A percentile compares a stretch with the other conserved stretches of the same genome.
phyloP scores from a whole-genome alignment of 768 basidiomycete genomes.

The Auricularia auricula-judae region DNA sequence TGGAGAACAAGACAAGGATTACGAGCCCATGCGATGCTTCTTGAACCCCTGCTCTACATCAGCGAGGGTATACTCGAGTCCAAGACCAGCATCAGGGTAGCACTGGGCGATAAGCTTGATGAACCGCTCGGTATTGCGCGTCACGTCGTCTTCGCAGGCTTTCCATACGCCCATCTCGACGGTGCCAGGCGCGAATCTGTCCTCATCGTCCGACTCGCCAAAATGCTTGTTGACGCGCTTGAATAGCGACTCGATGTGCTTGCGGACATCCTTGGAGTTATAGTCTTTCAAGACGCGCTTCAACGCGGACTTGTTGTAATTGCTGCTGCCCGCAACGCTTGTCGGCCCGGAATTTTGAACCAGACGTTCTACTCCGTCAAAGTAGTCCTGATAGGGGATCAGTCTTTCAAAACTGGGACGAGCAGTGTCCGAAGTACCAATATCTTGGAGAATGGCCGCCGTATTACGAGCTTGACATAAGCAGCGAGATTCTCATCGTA shows the following conservation, averaged over 20 bases:
- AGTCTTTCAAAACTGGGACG: too few relatives aligned
- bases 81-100: conserved; percentile 62
- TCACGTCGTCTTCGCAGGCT: conserved; percentile 76
- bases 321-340: conserved; percentile 65
- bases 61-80: conserved; percentile 58
- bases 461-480: conserved; percentile 79
- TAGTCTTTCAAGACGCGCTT: conserved; percentile 82
- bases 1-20: not conserved
- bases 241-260: conserved; percentile 74
- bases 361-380: conserved; percentile 84
- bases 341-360: conserved; percentile 66
- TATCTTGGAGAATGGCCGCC: conserved; percentile 77
- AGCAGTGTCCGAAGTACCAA: conserved; percentile 43
- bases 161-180: conserved; percentile 83
- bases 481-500: conserved; percentile 84
- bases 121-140: conserved; percentile 63
- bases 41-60: conserved; percentile 78
- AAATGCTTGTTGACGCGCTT: conserved; percentile 96
- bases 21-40: conserved; percentile 34
- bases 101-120: conserved; percentile 59
- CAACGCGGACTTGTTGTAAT: conserved; percentile 65
- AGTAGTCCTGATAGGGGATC: conserved; percentile 61
- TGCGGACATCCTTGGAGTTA: conserved; percentile 79
- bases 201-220: conserved; percentile 64
- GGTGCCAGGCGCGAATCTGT: conserved; percentile 46